Conservation (phyloP, 1,284 basidiomycete species). For the Cystobasidium sp. region DNA sequence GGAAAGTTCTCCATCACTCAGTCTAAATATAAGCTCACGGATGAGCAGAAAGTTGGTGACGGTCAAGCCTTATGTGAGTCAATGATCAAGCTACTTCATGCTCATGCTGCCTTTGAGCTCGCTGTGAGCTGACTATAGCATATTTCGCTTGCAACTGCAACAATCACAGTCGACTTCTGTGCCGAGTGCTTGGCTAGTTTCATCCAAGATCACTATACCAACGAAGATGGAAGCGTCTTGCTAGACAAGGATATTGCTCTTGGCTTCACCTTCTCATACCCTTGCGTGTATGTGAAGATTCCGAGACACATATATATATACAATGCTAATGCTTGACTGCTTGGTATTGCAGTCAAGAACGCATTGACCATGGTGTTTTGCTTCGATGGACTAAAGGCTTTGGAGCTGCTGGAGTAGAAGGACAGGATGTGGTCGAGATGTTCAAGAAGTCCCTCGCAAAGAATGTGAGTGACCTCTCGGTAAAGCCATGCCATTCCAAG, state of each 20-base stretch:
- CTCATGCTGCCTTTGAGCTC: not conserved
- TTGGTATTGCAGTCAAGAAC: conserved; percentile 68
- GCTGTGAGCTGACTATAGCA: no score
- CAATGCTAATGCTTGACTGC: not conserved
- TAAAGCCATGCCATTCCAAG: no score
- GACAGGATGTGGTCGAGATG: conserved; percentile 88
- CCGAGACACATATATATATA: not conserved
- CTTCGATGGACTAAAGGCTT: conserved; percentile 99
- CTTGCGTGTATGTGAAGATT: conserved; percentile 70
- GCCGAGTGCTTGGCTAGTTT: conserved; percentile 91
- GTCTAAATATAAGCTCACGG: conserved; percentile 93
- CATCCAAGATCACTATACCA: conserved; percentile 74
- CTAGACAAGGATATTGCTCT: conserved; percentile 77
- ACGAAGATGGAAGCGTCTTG: conserved; percentile 66
- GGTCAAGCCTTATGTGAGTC: conserved; percentile 71
- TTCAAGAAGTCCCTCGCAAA: conserved; percentile 79
- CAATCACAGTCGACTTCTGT: conserved; percentile 93
- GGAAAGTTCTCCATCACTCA: conserved; percentile 98
- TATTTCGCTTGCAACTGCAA: no score
- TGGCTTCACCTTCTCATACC: conserved; percentile 96
- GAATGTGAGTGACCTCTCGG: conserved; percentile 62
- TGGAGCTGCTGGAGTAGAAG: conserved; percentile 88
- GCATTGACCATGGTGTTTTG: conserved; percentile 91
- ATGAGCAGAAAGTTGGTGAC: conserved; percentile 98
- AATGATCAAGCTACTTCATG: not conserved